Evolutionary conservation across 106 monocot species (phyloP), one percentile per base, ranked within the genome.

Genomic region (Xerophyta viscosa): DNA sequence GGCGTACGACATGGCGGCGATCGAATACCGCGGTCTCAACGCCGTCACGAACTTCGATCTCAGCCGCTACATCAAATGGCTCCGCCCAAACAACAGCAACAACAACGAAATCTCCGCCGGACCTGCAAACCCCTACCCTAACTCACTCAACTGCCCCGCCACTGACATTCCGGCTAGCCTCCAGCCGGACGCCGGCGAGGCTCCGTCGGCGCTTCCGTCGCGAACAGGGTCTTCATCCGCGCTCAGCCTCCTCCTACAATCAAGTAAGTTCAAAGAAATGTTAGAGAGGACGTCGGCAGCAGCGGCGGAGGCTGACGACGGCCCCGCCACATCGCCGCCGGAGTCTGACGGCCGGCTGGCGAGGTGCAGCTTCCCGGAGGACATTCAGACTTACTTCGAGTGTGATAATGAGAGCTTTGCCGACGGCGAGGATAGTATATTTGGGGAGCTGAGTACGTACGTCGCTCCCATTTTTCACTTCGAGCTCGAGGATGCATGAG

Each of bases 1-100:
- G 3, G 92, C 92, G 1, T 92, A 92, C 62, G 92, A 92, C 68
- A 83, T 76, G 75, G 92, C 92, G 10, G 92, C 92, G 1, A 87
- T 92, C 36, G 92, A 87, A 58, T 77, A 92, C 64, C 66, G 92
- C 2, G 87, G 92, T 1, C 77, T 76, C 10, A 87, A 79, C 36
- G 92, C 92, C 0, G 79, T 92, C 17, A 92, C 92, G 29, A 92
- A 87, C 62, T 92, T 92, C 56, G 74, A 77, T 29, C 69, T 87
- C 29, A 87, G 79, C 43, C 82, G 78, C 22, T 92, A 91, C 66
- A 63, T 71, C 31, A 74, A 77, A 27, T 71, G 64, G 73, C 64
- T 81, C 8, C 71, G 58, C 1, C 73, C 74, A 0, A 58, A 54
- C 37, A 20, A 39, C 12, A 54, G 52, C 1, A 43, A 13, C 27